Conservation (phyloP, 176 grass and related monocot genomes). For the Rhynchospora pubera region DNA sequence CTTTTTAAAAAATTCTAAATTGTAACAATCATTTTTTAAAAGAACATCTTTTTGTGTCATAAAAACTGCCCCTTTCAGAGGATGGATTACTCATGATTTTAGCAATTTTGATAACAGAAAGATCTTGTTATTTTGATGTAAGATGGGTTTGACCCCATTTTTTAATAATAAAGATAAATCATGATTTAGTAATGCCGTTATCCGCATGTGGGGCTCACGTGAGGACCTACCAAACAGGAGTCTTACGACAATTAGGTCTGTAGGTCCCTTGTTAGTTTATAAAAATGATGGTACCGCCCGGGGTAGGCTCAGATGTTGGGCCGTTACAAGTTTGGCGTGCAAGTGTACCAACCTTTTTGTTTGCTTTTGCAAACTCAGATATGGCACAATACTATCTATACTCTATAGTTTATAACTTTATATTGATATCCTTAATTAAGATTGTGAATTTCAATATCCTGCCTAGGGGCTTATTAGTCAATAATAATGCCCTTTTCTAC, state of each 20-base stretch:
- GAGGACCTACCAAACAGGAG: neutral
- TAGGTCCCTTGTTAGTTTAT: neutral
- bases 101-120: neutral
- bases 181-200: neutral
- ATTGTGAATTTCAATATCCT: neutral
- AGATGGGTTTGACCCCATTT: too few species aligned
- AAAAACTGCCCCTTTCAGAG: neutral
- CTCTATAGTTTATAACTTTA: neutral
- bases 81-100: neutral
- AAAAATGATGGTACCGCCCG: neutral
- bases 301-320: neutral
- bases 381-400: neutral
- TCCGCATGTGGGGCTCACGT: neutral
- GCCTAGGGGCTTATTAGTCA: too few species aligned
- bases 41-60: neutral
- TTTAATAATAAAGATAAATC: neutral
- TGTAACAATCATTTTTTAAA: neutral
- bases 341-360: slow-evolving; percentile 23
- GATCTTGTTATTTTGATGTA: too few species aligned
- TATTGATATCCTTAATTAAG: neutral
- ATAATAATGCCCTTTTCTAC: neutral
- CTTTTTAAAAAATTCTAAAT: neutral
- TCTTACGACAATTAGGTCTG: neutral
- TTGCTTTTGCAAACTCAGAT: slow-evolving; percentile 2
- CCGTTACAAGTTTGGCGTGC: slow-evolving; percentile 13